A percentile compares a stretch with the other conserved stretches of the same genome.
Conservation (phyloP, 805 yeast genomes). For the Wickerhamomyces pijperi region DNA sequence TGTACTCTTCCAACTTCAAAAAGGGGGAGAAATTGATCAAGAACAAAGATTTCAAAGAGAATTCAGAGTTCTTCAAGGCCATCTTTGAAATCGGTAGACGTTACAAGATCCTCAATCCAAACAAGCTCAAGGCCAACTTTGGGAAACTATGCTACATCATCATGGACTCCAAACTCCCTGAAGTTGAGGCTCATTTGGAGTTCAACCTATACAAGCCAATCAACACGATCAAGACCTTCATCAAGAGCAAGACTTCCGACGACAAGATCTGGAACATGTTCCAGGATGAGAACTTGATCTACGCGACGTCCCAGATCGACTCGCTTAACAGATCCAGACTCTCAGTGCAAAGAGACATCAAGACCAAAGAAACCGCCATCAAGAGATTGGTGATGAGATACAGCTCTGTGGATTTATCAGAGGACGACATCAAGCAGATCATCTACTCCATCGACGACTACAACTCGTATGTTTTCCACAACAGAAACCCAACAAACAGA, state of each 20-base stretch:
- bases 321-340: constrained; percentile 46
- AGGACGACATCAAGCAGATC: constrained; percentile 61
- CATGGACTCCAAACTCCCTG: constrained; percentile 73
- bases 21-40: constrained; percentile 54
- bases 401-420: constrained; percentile 26
- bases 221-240: constrained; percentile 41
- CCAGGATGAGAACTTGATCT: constrained; percentile 44
- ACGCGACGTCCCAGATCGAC: constrained; percentile 59
- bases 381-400: constrained; percentile 45
- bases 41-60: constrained; percentile 55
- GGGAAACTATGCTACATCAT: constrained; percentile 78
- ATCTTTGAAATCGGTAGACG: constrained; percentile 73
- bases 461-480: constrained; percentile 59
- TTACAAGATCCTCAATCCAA: constrained; percentile 78
- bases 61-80: constrained; percentile 61
- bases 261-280: constrained; percentile 33
- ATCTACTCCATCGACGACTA: constrained; percentile 73
- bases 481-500: constrained; percentile 54
- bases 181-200: constrained; percentile 58
- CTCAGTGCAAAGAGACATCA: constrained; percentile 47
- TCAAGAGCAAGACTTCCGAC: constrained; percentile 28
- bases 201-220: constrained; percentile 69
- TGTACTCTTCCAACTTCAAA: constrained; percentile 67
- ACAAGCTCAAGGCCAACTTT: constrained; percentile 65
- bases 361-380: constrained; percentile 57